Base-by-base conservation (phyloP, 2,329 filamentous ascomycete genomes). In the Colletotrichum costaricense region DNA sequence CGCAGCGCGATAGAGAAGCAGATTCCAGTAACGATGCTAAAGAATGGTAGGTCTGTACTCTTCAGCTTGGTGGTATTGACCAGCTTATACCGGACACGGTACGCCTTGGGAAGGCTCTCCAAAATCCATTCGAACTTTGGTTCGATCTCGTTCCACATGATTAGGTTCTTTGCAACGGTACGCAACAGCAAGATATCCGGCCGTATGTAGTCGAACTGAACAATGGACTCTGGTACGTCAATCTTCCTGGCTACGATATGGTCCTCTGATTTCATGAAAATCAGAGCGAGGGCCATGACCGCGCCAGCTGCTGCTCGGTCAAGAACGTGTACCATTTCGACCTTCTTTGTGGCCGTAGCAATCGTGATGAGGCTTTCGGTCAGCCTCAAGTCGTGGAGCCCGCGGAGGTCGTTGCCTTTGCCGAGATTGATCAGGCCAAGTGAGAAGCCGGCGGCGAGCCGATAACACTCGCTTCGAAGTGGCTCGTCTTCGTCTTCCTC, bases 251-350 rank as follows among this genome's bases (percentile, higher is more conserved):
- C 97, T 24, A 99, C 90, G 19, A 94, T 91, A 72, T 91, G 89
- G 79, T 99, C 94, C 75, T 97, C 94, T 0, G 96, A 97, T 83
- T 98, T 98, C 94, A 99, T 97, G 82, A 96, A 99, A 38, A 99
- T 96, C 67, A 99, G 88, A 2, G 95, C 91, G 72, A 98, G 88
- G 0, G 97, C 96, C 78, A 98, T 90, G 8, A 97, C 95, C 1
- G 97, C 96, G n/a, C 94, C 97, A 2, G 97, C 94, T 11, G 95
- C 97, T 6, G 96, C 95, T 77, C 96, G 93, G 80, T 99, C 97
- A 3, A 98, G 88, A 11, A 98, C 92, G 78, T 99, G 96, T 28
- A 98, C 95, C 49, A 97, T 88, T 77, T 97, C 93, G 14, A 98
- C 95, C 74, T 95, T 94, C 83, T 98, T 97, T 1, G 93, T 94